Base-by-base conservation (phyloP, 108 stramenopile species). In the Asterionellopsis glacialis region DNA sequence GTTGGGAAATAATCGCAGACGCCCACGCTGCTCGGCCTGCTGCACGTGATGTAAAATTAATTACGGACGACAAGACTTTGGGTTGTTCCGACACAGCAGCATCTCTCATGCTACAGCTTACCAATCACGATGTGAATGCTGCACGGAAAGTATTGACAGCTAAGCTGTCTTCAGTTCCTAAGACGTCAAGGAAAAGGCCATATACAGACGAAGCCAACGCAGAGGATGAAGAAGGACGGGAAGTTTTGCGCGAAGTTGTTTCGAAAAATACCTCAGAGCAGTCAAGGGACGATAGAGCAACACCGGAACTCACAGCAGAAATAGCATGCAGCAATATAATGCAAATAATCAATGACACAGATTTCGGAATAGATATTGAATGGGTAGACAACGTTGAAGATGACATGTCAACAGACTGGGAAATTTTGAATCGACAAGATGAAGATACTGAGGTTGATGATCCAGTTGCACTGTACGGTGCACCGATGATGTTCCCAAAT, bases 31-130 rank as follows among this genome's bases (percentile, higher is more conserved):
- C 40, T 3, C n/a, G 38, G 11, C 57, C 57, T 12, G 38, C 14
- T 39, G 40, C 33, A 19, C 1, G 18, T 16, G 57, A 57, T 23
- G 22, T 54, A 15, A 15, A 22, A 38, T 73, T 24, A 45, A 21
- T 48, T 4, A 19, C 16, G 19, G 47, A 21, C 5, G 21, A 25
- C 26, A 15, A 24, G 52, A n/a, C 22, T n/a, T 27, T 27, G 25
- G 25, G 15, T 22, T 54, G 52, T 54, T 22, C 52, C 19, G 24
- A 24, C 22, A n/a, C n/a, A 22, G 22, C 22, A 3, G 21, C 15
- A 22, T 22, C 21, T 15, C 25, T 54, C 15, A 22, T 27, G 25
- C 52, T 54, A 22, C 52, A 54, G 25, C 22, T 54, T n/a, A 54
- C 52, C 15, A 54, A 54, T 11, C 26, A n/a, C 4, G 52, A 54